Evolutionary conservation across 2,329 filamentous ascomycete species (phyloP).

Genomic region (Hypomyces perniciosus): DNA sequence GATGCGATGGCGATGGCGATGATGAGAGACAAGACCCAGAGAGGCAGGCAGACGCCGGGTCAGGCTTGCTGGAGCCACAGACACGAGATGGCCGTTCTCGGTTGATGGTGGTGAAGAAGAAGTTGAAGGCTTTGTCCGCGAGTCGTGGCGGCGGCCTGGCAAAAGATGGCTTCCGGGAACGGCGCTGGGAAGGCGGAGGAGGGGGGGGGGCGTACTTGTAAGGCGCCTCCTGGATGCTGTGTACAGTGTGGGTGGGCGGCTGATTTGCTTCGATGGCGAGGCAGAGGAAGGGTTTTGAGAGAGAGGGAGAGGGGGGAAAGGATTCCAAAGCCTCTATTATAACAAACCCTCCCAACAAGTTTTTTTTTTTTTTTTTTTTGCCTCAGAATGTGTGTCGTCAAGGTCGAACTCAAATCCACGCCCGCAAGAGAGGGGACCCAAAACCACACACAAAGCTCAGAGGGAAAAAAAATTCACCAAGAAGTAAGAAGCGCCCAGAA

Average conservation of each 20-base stretch:
- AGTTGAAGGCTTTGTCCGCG: constrained; percentile 1
- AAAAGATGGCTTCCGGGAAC: constrained; percentile 9
- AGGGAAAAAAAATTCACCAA: neutral
- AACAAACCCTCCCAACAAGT: too few species aligned
- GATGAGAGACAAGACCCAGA: neutral
- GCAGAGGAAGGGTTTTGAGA: neutral
- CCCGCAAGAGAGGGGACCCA: neutral
- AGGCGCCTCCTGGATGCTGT: neutral
- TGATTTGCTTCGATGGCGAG: too few species aligned
- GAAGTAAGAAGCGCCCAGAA: neutral
- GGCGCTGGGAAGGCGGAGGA: neutral
- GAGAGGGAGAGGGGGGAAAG: neutral
- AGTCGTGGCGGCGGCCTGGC: constrained; percentile 2
- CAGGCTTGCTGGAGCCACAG: neutral
- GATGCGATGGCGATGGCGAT: neutral
- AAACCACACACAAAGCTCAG: neutral
- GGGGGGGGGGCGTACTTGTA: constrained; percentile 3
- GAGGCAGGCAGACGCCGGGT: neutral
- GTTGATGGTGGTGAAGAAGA: neutral
- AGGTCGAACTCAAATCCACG: constrained; percentile 5
- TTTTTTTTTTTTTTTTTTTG: neutral
- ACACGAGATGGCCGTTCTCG: neutral
- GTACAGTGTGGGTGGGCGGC: neutral
- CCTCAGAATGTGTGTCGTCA: neutral
- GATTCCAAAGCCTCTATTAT: too few species aligned